These are phyloP conservation scores for Lenwebbia sp. DNA, from an alignment of 345 rosid genomes.

Conservation along the genomic window DNA sequence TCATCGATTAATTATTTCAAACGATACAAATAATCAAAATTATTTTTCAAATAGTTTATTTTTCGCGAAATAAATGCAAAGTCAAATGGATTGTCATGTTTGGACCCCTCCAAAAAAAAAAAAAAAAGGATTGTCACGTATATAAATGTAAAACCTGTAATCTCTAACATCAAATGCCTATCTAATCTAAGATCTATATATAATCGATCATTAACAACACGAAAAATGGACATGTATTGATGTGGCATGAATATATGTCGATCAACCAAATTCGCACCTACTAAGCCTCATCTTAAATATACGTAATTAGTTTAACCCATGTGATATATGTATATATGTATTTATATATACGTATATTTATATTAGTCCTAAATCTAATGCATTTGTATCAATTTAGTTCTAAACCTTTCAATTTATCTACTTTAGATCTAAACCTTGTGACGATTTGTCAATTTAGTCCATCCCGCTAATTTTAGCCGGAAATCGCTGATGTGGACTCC, in stretches of 20 bases:
- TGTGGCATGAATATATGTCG: not conserved
- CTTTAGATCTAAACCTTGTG: not conserved
- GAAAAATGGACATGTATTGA: not conserved
- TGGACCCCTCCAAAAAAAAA: no score
- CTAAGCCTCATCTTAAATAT: not conserved
- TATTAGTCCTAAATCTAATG: not conserved
- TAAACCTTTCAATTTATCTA: not conserved
- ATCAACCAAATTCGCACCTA: not conserved
- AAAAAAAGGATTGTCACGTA: no score
- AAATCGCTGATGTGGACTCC: not conserved
- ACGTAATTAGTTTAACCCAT: not conserved
- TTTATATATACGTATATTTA: no score
- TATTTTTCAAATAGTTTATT: not conserved
- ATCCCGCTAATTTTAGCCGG: accelerated
- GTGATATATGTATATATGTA: not conserved
- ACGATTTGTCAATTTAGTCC: not conserved
- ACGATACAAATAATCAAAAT: not conserved
- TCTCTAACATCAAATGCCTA: not conserved
- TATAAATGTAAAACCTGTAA: not conserved
- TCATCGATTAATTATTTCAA: accelerated
- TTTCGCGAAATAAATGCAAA: not conserved
- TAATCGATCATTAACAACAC: not conserved
- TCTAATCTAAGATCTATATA: not conserved
- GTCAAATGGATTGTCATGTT: not conserved
- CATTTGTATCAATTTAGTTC: no score